A percentile compares a stretch with the other conserved stretches of the same genome.
Evolutionary conservation across 2,329 filamentous ascomycete species (phyloP).

Genomic region (Neopestalotiopsis sp.): DNA sequence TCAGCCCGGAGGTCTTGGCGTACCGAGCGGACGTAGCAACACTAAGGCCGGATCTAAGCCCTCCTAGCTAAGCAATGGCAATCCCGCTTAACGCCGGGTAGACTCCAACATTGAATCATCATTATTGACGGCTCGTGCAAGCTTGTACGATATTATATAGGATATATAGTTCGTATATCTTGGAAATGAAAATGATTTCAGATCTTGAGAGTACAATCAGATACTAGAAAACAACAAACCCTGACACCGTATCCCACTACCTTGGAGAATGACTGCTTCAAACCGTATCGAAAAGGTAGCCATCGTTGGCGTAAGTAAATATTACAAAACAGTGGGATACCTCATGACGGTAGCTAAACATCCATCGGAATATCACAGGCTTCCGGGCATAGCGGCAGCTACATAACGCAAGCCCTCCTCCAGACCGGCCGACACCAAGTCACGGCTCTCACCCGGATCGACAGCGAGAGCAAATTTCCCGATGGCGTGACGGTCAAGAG

Average conservation of each 20-base stretch:
- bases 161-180: too few relatives aligned
- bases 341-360: background rate
- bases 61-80: background rate
- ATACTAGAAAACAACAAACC: too few relatives aligned
- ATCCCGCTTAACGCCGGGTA: too few relatives aligned
- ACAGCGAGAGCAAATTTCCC: constrained; percentile 48
- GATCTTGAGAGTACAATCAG: too few relatives aligned
- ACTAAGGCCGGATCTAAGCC: background rate
- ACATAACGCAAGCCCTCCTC: constrained; percentile 46
- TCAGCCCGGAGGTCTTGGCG: background rate
- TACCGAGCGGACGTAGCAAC: background rate
- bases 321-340: background rate
- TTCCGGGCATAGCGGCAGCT: constrained; percentile 44
- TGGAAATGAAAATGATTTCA: too few relatives aligned
- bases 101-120: too few relatives aligned
- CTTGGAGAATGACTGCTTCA: background rate
- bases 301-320: constrained; percentile 51
- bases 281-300: constrained; percentile 49
- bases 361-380: constrained; percentile 36
- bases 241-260: background rate
- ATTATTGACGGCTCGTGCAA: too few relatives aligned
- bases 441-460: constrained; percentile 54
- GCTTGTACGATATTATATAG: too few relatives aligned
- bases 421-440: constrained; percentile 53
- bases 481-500: constrained; percentile 44